phyloP scores from a whole-genome alignment of 2,329 filamentous ascomycete species.

The Aspergillus phoenicis region DNA sequence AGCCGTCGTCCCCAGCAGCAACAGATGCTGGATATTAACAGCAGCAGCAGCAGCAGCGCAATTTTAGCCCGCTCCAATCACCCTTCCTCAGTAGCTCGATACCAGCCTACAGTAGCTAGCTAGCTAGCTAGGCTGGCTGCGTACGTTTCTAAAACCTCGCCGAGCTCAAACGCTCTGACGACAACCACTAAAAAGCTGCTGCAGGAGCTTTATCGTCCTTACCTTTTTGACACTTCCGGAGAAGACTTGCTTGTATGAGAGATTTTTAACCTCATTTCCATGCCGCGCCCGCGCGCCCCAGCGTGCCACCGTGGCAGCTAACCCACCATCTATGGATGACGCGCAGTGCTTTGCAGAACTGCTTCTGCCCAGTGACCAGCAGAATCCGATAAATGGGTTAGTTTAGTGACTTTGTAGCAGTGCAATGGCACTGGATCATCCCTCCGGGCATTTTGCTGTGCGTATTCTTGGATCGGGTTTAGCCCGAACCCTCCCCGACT shows the following conservation, averaged over 20 bases:
- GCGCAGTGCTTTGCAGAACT: background rate
- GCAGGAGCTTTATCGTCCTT: background rate
- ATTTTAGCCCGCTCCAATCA: too few species aligned
- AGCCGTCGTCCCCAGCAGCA: slow-evolving; percentile 6
- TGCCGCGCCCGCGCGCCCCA: background rate
- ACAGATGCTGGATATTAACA: background rate
- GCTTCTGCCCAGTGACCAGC: background rate
- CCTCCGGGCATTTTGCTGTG: background rate
- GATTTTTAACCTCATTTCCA: background rate
- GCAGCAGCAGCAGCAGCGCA: background rate
- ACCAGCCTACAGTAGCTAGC: too few species aligned
- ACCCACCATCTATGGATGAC: background rate
- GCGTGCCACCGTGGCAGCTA: background rate
- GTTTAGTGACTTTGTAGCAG: too few species aligned
- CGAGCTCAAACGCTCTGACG: background rate
- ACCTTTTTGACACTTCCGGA: background rate
- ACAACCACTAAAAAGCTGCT: background rate
- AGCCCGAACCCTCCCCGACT: slow-evolving; percentile 1
- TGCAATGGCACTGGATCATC: background rate
- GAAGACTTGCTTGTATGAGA: background rate
- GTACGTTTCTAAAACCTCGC: background rate
- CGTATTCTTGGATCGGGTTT: slow-evolving; percentile 4
- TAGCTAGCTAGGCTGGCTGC: too few species aligned
- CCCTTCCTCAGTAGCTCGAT: too few species aligned
- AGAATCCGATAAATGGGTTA: background rate